A percentile compares a stretch with the other conserved stretches of the same genome.
Evolutionary conservation across 2,329 filamentous ascomycete genomes (phyloP).

Genomic region (Akanthomyces lecanii): DNA sequence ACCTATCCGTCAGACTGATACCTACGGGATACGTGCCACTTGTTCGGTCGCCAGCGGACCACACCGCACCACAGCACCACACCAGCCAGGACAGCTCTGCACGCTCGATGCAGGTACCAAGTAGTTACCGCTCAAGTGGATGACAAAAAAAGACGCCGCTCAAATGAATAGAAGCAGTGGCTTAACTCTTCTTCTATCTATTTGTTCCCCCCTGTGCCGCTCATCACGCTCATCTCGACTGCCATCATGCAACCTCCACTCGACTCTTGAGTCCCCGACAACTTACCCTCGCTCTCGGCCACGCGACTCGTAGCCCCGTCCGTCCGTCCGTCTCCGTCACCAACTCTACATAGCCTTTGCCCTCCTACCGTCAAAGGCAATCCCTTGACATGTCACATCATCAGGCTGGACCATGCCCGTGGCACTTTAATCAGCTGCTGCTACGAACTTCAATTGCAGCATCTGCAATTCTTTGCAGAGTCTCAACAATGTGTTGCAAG

Average conservation of each 20-base stretch:
- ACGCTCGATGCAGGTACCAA: background rate
- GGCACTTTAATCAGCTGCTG: no score
- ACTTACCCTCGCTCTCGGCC: background rate
- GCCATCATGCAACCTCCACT: background rate
- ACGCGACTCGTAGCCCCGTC: background rate
- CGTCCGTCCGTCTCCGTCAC: background rate
- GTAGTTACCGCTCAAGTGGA: background rate
- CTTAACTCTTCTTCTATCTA: no score
- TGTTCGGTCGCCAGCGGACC: no score
- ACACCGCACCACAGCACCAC: no score
- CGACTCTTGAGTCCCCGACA: background rate
- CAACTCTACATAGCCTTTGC: background rate
- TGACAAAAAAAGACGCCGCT: no score
- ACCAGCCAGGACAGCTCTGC: background rate
- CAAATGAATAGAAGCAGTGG: no score
- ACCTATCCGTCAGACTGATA: no score
- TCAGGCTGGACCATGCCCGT: no score
- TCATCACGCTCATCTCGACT: background rate
- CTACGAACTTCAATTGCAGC: background rate
- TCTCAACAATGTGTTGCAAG: background rate
- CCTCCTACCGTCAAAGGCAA: background rate
- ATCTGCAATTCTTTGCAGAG: background rate
- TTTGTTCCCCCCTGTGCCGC: no score
- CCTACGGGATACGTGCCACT: no score
- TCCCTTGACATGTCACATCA: no score